A percentile compares a stretch with the other conserved stretches of the same genome.
Evolutionary conservation across 345 rosid genomes (phyloP).

Genomic region (Eucalyptus pumila): DNA sequence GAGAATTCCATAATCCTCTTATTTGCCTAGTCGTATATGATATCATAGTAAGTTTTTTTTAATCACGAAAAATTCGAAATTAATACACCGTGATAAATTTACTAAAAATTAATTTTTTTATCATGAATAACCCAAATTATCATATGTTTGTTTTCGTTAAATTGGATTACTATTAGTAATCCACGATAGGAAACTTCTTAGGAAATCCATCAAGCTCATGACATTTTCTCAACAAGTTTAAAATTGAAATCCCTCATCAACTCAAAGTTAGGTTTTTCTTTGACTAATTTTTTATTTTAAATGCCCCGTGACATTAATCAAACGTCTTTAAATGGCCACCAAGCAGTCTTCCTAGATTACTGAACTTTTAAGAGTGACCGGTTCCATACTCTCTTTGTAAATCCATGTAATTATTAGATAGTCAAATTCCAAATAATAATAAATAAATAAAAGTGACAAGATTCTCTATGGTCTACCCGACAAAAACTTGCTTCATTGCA

Average conservation of each 20-base stretch:
- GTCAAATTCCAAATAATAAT: neutral
- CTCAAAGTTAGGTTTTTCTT: neutral
- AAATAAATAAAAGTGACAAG: neutral
- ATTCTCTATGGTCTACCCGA: neutral
- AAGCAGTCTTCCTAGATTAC: neutral
- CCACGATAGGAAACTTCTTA: no score
- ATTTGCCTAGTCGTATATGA: neutral
- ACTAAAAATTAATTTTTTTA: no score
- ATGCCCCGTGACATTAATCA: neutral
- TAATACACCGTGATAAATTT: no score
- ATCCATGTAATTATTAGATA: neutral
- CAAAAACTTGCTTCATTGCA: neutral
- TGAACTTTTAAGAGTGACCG: neutral
- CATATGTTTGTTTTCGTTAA: no score
- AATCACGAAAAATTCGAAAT: no score
- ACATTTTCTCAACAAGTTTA: neutral
- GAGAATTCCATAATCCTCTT: neutral
- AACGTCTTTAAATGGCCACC: neutral
- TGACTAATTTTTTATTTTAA: neutral
- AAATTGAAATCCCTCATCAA: neutral
- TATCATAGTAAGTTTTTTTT: no score
- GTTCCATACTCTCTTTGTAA: neutral
- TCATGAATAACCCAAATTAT: no score
- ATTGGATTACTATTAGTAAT: no score
- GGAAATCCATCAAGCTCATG: neutral